Percentiles rank a stretch among this genome's conserved stretches.
Evolutionary conservation across 164 flowering plant genomes (phyloP).

Genomic region (Vitis rupestris): DNA sequence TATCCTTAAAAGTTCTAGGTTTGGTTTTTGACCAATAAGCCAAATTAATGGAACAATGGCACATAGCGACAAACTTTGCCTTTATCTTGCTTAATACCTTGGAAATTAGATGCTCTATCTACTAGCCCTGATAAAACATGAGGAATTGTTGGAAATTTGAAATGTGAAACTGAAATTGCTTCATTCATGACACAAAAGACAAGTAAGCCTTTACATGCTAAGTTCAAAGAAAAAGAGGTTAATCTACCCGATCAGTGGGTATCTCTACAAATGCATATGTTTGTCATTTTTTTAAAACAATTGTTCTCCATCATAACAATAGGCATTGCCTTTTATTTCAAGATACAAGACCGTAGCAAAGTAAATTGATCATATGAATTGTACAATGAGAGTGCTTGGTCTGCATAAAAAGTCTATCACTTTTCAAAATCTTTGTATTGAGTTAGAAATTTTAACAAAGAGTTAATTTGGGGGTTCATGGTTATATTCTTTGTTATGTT

Average conservation of each 20-base stretch:
- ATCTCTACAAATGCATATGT: constrained; percentile 1
- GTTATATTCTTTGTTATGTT: background rate
- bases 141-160: constrained; percentile 7
- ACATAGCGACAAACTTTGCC: too few relatives aligned
- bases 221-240: constrained; percentile 20
- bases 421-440: constrained; percentile 49
- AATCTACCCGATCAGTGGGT: constrained; percentile 48
- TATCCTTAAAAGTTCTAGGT: too few relatives aligned
- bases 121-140: constrained; percentile 1
- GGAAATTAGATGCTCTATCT: constrained; percentile 21
- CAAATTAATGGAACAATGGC: too few relatives aligned
- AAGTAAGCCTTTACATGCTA: constrained; percentile 23
- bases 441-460: constrained; percentile 53
- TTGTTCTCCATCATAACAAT: background rate
- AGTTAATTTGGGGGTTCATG: constrained; percentile 34
- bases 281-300: background rate
- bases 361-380: constrained; percentile 48
- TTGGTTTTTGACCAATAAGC: too few relatives aligned
- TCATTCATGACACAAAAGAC: constrained; percentile 49
- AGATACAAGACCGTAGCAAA: constrained; percentile 40
- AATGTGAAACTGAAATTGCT: constrained; percentile 20
- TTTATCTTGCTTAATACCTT: too few relatives aligned
- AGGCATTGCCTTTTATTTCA: background rate
- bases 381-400: constrained; percentile 60
- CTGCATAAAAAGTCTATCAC: constrained; percentile 46